Conservation (phyloP, 2,329 filamentous ascomycete genomes). For the Penicillium sp. region DNA sequence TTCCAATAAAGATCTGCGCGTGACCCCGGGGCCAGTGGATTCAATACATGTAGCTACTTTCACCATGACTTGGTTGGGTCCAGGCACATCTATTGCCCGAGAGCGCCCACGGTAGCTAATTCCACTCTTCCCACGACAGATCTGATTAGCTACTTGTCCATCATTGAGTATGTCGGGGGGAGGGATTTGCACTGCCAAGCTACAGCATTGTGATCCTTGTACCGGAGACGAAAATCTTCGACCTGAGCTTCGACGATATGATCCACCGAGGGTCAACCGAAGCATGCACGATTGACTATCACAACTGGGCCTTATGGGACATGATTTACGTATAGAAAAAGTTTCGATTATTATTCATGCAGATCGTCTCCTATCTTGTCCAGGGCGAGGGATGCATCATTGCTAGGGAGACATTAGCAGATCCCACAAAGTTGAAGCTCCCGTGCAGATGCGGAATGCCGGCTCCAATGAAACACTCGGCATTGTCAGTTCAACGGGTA, state of each 20-base stretch:
- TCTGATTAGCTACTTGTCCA: background rate
- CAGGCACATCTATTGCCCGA: slow-evolving; percentile 17
- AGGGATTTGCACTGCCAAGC: background rate
- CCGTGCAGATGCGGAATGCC: slow-evolving; percentile 1
- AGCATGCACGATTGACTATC: slow-evolving; percentile 8
- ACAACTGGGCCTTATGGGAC: background rate
- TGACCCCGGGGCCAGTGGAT: slow-evolving; percentile 22
- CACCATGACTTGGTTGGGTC: slow-evolving; percentile 29
- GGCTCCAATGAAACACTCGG: background rate
- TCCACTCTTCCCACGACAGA: slow-evolving; percentile 20
- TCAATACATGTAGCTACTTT: slow-evolving; percentile 17
- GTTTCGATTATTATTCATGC: background rate
- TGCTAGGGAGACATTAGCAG: slow-evolving; percentile 1
- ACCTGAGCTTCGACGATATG: slow-evolving; percentile 15
- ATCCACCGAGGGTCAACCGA: background rate
- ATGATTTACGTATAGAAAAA: background rate
- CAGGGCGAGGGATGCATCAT: background rate
- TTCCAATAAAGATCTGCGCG: slow-evolving; percentile 12
- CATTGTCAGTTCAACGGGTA: background rate
- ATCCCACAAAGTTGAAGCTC: slow-evolving; percentile 6
- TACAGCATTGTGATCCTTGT: slow-evolving; percentile 5
- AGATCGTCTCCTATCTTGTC: background rate
- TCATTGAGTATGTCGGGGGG: slow-evolving; percentile 1
- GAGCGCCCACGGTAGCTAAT: slow-evolving; percentile 27
- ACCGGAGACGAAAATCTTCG: slow-evolving; percentile 15